These are phyloP conservation scores for Pleurotus citrinopileatus DNA, from an alignment of 768 basidiomycete genomes.

Conservation along the genomic window DNA sequence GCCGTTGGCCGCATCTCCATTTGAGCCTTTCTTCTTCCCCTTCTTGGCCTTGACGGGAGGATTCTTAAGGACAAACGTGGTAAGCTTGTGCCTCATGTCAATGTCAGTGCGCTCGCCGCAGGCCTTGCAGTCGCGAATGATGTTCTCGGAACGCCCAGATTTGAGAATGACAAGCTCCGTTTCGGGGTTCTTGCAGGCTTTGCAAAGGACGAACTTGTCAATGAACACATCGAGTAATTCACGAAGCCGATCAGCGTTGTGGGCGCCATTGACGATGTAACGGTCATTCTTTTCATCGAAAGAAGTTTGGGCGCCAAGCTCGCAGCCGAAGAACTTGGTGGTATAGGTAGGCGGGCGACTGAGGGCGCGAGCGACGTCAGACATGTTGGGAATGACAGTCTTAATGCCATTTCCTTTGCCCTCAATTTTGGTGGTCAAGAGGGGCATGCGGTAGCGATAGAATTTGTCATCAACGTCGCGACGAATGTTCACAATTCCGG, in stretches of 20 bases:
- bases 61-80: constrained; percentile 96
- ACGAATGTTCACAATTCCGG: constrained; percentile 88
- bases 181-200: constrained; percentile 98
- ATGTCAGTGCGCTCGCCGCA: constrained; percentile 90
- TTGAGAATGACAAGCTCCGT: constrained; percentile 93
- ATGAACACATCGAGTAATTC: constrained; percentile 97
- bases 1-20: constrained; percentile 24
- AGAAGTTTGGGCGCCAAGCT: constrained; percentile 96
- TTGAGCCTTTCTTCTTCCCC: constrained; percentile 52
- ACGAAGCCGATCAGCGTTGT: constrained; percentile 86
- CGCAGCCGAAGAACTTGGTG: constrained; percentile 99
- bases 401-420: constrained; percentile 99
- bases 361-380: constrained; percentile 93
- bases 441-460: constrained; percentile 97
- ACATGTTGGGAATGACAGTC: constrained; percentile 98
- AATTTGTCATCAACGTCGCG: constrained; percentile 97
- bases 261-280: constrained; percentile 98
- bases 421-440: constrained; percentile 94
- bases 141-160: constrained; percentile 73
- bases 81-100: constrained; percentile 96
- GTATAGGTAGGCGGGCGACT: constrained; percentile 94
- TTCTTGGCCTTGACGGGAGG: constrained; percentile 89
- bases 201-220: constrained; percentile 97
- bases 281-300: constrained; percentile 96
- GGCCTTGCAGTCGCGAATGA: constrained; percentile 96